phyloP scores from a whole-genome alignment of 192 early-diverging fungal species.

The Dispira simplex region DNA sequence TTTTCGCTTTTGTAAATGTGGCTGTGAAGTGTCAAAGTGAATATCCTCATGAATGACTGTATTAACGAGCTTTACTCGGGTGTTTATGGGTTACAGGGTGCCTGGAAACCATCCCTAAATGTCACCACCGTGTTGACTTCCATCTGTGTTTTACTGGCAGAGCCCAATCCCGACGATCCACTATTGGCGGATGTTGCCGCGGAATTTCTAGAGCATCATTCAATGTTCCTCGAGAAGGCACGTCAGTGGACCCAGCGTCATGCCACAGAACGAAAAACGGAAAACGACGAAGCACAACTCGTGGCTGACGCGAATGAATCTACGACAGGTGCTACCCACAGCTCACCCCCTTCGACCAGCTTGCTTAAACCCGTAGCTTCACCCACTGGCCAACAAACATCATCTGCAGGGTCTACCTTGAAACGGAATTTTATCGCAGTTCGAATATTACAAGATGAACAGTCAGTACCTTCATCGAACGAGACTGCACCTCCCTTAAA shows the following conservation, averaged over 20 bases:
- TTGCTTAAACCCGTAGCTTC: no score
- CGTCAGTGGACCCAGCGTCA: neutral
- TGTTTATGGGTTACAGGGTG: conserved; percentile 15
- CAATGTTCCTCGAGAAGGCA: neutral
- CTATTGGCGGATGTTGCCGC: conserved; percentile 34
- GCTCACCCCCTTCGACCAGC: no score
- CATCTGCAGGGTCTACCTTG: no score
- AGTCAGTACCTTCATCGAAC: no score
- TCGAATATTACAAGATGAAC: no score
- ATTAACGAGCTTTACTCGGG: neutral
- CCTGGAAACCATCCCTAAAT: conserved; percentile 41
- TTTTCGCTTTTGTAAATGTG: neutral
- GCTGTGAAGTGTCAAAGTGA: neutral
- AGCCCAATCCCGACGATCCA: conserved; percentile 54
- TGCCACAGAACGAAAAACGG: neutral
- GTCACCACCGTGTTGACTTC: conserved; percentile 32
- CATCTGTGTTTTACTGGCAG: conserved; percentile 27
- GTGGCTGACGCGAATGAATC: no score
- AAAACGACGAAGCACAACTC: no score
- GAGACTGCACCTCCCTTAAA: no score
- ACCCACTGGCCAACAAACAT: no score
- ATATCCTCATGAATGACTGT: conserved; percentile 6
- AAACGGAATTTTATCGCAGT: no score
- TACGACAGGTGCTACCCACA: no score
- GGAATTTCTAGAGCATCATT: neutral